Evolutionary conservation across 2,329 filamentous ascomycete genomes (phyloP).

Genomic region (Penicillium olsonii): DNA sequence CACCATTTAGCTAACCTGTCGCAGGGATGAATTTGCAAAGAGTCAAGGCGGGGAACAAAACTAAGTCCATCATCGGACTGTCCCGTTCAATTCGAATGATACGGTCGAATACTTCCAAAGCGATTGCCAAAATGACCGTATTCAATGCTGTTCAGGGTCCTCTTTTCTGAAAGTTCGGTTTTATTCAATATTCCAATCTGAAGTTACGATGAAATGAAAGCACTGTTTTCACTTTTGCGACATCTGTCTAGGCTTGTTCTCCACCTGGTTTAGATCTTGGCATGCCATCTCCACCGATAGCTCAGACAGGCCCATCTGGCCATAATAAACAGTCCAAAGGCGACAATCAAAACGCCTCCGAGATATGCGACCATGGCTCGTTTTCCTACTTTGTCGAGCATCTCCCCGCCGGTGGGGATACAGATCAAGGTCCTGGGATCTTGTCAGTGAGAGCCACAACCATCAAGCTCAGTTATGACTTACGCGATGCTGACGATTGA

Average conservation of each 20-base stretch:
- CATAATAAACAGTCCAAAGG: constrained; percentile 34
- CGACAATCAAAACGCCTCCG: constrained; percentile 44
- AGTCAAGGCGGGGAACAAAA: constrained; percentile 23
- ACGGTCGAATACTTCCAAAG: not conserved
- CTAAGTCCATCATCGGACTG: not conserved
- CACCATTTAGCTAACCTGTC: not conserved
- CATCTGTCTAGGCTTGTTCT: not conserved
- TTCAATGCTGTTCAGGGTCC: not conserved
- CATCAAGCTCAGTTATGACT: constrained; percentile 11
- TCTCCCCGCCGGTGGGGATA: constrained; percentile 51
- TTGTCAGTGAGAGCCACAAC: not conserved
- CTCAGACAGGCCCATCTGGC: constrained; percentile 43
- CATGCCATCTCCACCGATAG: constrained; percentile 41
- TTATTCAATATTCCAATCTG: not conserved
- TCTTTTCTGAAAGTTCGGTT: not conserved
- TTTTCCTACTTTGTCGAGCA: constrained; percentile 51
- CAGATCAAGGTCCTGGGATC: constrained; percentile 45
- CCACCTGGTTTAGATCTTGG: constrained; percentile 30
- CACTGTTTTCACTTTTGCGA: not conserved
- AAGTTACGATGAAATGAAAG: not conserved
- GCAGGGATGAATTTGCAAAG: constrained; percentile 19
- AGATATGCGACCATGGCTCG: constrained; percentile 50
- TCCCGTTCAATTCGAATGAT: not conserved
- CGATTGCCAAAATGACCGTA: not conserved
- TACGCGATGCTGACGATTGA: constrained; percentile 51